A percentile compares a stretch with the other conserved stretches of the same genome.
phyloP scores from a whole-genome alignment of 768 basidiomycete genomes.

The Russula virescens region DNA sequence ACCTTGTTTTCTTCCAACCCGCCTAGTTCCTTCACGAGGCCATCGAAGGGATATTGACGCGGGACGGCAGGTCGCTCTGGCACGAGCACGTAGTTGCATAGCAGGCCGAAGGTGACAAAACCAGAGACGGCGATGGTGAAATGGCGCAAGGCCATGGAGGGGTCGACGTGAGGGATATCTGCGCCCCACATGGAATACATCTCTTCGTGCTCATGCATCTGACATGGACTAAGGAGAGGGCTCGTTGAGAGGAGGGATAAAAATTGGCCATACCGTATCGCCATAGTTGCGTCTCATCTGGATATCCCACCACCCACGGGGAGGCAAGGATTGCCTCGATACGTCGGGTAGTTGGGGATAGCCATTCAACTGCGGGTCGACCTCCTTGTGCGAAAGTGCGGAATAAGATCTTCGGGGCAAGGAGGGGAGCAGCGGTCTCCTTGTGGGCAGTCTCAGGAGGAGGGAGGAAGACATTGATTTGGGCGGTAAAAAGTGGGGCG shows the following conservation, averaged over 20 bases:
- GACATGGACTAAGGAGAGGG: slow-evolving; percentile 12
- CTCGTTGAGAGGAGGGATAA: background rate
- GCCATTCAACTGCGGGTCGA: slow-evolving; percentile 63
- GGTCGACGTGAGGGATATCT: slow-evolving; percentile 58
- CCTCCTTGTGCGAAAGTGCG: slow-evolving; percentile 31
- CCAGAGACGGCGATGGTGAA: slow-evolving; percentile 55
- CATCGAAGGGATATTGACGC: slow-evolving; percentile 72
- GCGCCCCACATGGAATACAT: slow-evolving; percentile 85
- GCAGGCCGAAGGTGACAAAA: slow-evolving; percentile 59
- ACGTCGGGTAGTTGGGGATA: slow-evolving; percentile 69
- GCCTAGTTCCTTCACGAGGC: slow-evolving; percentile 71
- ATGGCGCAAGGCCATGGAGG: slow-evolving; percentile 55
- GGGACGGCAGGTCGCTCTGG: slow-evolving; percentile 62
- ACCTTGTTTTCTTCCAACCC: slow-evolving; percentile 78
- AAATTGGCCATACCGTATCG: slow-evolving; percentile 51
- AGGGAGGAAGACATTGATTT: too few relatives aligned
- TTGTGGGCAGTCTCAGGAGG: slow-evolving; percentile 1
- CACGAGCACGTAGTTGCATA: slow-evolving; percentile 48
- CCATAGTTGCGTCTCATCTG: slow-evolving; percentile 78
- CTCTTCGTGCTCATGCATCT: slow-evolving; percentile 82
- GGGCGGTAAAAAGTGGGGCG: too few relatives aligned
- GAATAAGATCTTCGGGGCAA: slow-evolving; percentile 23
- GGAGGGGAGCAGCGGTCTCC: slow-evolving; percentile 10
- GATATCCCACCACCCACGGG: slow-evolving; percentile 69
- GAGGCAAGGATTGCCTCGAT: slow-evolving; percentile 56